Percentiles rank a stretch among this genome's conserved stretches.
phyloP scores from a whole-genome alignment of 164 flowering plant species.

The Tetrastigma voinierianum region DNA sequence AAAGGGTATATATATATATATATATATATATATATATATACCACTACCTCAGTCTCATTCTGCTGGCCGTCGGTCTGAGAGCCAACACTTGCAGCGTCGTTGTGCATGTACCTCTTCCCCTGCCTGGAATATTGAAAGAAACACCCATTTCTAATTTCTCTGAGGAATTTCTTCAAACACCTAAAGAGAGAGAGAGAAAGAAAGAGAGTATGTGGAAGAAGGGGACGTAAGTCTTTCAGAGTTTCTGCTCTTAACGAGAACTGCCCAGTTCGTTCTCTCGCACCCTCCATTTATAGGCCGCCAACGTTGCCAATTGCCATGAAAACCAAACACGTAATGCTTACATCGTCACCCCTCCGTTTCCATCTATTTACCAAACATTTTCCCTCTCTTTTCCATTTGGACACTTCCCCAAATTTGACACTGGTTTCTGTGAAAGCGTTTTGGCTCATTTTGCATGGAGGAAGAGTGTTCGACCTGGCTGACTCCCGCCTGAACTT shows the following conservation, averaged over 20 bases:
- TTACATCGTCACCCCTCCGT: neutral
- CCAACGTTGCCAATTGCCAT: slow-evolving; percentile 12
- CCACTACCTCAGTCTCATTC: neutral
- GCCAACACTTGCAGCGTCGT: neutral
- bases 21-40: neutral
- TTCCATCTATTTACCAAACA: neutral
- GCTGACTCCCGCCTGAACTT: too few species aligned
- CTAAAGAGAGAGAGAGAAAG: slow-evolving; percentile 1
- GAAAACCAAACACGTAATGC: neutral
- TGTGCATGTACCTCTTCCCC: slow-evolving; percentile 29
- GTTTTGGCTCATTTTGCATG: too few species aligned
- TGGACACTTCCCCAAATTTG: too few species aligned
- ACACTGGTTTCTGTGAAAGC: too few species aligned
- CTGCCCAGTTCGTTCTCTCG: slow-evolving; percentile 4
- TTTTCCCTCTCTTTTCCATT: neutral
- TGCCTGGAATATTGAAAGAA: slow-evolving; percentile 32
- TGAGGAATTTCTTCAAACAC: slow-evolving; percentile 5
- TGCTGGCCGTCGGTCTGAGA: neutral
- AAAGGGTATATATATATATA: neutral
- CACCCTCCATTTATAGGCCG: neutral
- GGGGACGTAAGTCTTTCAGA: too few species aligned
- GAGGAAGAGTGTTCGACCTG: too few species aligned
- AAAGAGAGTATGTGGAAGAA: too few species aligned
- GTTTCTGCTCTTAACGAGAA: slow-evolving; percentile 10
- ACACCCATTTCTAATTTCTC: slow-evolving; percentile 27